A percentile compares a stretch with the other conserved stretches of the same genome.
Evolutionary conservation across 768 basidiomycete genomes (phyloP).

Genomic region (Botryobasidium botryosum): DNA sequence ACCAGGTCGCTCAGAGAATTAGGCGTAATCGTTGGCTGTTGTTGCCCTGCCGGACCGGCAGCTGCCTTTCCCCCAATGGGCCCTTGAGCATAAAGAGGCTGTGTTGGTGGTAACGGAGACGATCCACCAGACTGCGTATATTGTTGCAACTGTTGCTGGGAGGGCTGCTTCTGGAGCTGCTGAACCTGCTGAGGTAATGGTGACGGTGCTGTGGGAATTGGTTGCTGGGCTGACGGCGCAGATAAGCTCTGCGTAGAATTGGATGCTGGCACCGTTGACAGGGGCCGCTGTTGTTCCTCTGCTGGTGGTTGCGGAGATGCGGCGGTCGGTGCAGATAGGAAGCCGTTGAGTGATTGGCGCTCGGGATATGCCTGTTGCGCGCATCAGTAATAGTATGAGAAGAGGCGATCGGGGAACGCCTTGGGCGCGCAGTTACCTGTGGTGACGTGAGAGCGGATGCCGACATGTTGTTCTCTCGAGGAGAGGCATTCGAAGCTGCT

Average conservation of each 20-base stretch:
- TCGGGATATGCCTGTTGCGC: constrained; percentile 3
- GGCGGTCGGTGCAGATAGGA: constrained; percentile 1
- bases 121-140: constrained; percentile 3
- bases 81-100: background rate
- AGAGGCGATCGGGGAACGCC: constrained; percentile 2
- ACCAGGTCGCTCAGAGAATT: constrained; percentile 84
- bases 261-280: constrained; percentile 2
- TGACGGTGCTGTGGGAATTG: constrained; percentile 19
- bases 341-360: constrained; percentile 5
- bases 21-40: constrained; percentile 33
- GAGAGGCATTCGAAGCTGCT: background rate
- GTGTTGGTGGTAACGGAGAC: constrained; percentile 10
- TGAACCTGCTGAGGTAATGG: constrained; percentile 35
- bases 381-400: background rate
- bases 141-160: constrained; percentile 31
- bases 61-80: constrained; percentile 15
- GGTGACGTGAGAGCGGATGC: background rate
- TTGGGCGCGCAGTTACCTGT: too few relatives aligned
- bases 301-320: background rate
- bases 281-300: constrained; percentile 2
- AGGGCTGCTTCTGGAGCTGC: constrained; percentile 16
- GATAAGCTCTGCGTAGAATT: too few relatives aligned
- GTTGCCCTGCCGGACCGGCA: constrained; percentile 22
- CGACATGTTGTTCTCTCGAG: background rate
- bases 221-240: background rate